A percentile compares a stretch with the other conserved stretches of the same genome.
These are phyloP conservation scores for Penicillium occitanis DNA, from an alignment of 2,329 filamentous ascomycete genomes.

Conservation along the genomic window DNA sequence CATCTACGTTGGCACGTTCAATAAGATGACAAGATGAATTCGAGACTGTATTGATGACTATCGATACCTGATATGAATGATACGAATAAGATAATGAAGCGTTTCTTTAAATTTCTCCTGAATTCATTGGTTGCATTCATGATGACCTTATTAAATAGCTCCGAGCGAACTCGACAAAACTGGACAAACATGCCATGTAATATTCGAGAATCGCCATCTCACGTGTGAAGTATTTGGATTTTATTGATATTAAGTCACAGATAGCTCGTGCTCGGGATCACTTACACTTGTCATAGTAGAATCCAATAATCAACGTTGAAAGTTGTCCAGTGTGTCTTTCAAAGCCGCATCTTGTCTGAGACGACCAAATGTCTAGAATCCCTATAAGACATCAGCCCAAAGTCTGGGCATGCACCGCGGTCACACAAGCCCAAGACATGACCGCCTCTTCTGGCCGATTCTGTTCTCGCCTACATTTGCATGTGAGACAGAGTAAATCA, in stretches of 20 bases:
- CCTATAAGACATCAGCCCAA: neutral
- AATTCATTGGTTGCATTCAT: neutral
- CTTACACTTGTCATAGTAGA: neutral
- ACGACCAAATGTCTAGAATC: neutral
- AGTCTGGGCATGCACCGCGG: neutral
- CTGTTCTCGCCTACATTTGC: neutral
- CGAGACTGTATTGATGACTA: neutral
- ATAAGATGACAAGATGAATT: neutral
- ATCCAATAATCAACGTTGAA: neutral
- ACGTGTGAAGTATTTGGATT: neutral
- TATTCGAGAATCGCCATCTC: neutral
- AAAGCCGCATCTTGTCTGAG: neutral
- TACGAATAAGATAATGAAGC: neutral
- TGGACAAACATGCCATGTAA: neutral
- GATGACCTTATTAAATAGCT: neutral
- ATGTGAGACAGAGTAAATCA: neutral
- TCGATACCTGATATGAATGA: neutral
- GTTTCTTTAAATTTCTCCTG: neutral
- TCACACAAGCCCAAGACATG: constrained; percentile 5
- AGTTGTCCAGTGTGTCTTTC: neutral
- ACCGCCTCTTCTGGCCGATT: neutral
- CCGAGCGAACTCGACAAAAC: neutral
- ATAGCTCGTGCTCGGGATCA: neutral
- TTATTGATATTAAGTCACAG: neutral
- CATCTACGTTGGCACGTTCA: neutral